Conservation (phyloP, 345 rosid species). For the Barbarea vulgaris region DNA sequence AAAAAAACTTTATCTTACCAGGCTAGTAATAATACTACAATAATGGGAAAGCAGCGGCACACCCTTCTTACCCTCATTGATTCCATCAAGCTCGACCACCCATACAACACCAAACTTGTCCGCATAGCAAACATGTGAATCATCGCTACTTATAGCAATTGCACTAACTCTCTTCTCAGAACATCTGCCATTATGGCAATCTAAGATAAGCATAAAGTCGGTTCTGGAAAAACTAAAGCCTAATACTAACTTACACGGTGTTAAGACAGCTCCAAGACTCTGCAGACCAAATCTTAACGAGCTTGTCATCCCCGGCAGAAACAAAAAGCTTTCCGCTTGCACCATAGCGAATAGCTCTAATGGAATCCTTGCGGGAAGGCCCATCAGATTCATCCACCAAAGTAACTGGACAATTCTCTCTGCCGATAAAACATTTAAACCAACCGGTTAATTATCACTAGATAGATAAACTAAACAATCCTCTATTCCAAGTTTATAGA, state of each 20-base stretch:
- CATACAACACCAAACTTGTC: slow-evolving; percentile 98
- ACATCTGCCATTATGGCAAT: slow-evolving; percentile 45
- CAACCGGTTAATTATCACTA: not conserved
- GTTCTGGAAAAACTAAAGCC: not conserved
- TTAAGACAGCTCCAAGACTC: slow-evolving; percentile 72
- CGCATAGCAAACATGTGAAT: slow-evolving; percentile 71
- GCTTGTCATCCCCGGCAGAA: slow-evolving; percentile 92
- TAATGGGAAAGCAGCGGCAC: slow-evolving; percentile 81
- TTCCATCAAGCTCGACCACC: slow-evolving; percentile 62
- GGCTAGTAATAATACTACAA: slow-evolving; percentile 92
- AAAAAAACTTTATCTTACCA: slow-evolving; percentile 49
- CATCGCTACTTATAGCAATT: slow-evolving; percentile 70
- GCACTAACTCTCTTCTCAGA: slow-evolving; percentile 96
- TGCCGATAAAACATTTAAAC: slow-evolving; percentile 34
- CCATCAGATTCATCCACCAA: slow-evolving; percentile 66
- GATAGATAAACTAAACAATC: slow-evolving; percentile 2
- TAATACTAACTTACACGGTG: slow-evolving; percentile 57
- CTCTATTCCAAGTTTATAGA: not conserved
- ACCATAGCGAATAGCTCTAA: slow-evolving; percentile 77
- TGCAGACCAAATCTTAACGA: slow-evolving; percentile 86
- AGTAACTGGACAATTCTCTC: slow-evolving; percentile 53
- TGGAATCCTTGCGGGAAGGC: slow-evolving; percentile 66
- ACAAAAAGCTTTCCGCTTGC: slow-evolving; percentile 71
- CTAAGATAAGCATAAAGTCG: not conserved
- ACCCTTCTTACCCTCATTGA: slow-evolving; percentile 60